Evolutionary conservation across 1,284 basidiomycete genomes (phyloP).

Genomic region (Coniophora puteana): DNA sequence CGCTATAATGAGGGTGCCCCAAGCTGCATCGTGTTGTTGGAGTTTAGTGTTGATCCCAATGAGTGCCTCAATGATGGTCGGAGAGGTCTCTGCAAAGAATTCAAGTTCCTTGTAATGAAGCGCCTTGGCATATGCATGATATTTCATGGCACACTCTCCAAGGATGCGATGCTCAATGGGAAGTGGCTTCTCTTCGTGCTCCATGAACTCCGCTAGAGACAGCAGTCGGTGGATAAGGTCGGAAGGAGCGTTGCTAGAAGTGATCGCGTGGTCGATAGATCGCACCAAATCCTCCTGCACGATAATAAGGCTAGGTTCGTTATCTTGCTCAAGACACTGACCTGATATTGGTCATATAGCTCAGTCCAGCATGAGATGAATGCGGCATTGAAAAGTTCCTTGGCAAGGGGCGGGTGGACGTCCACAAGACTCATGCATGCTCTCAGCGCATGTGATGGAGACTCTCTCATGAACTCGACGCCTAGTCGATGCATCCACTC

Average conservation of each 20-base stretch:
- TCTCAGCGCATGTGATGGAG: constrained; percentile 94
- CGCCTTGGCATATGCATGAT: constrained; percentile 96
- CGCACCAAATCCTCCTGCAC: constrained; percentile 87
- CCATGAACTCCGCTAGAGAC: constrained; percentile 99
- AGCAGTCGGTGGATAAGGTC: constrained; percentile 94
- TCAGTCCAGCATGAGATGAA: constrained; percentile 99
- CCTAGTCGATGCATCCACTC: constrained; percentile 95
- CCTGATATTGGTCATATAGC: constrained; percentile 94
- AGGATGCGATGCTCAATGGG: constrained; percentile 93
- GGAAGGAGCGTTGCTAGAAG: constrained; percentile 74
- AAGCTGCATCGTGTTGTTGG: constrained; percentile 95
- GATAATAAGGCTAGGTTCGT: constrained; percentile 8
- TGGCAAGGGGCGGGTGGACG: constrained; percentile 87
- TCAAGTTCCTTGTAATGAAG: constrained; percentile 99
- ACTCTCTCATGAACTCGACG: constrained; percentile 97
- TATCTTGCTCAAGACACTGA: constrained; percentile 28
- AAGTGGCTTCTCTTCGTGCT: constrained; percentile 96
- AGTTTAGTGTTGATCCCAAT: constrained; percentile 98
- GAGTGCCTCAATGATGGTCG: constrained; percentile 89
- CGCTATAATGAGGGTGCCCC: constrained; percentile 90
- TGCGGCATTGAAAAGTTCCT: constrained; percentile 97
- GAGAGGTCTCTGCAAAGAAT: constrained; percentile 89
- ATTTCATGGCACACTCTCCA: constrained; percentile 92
- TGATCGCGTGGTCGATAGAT: constrained; percentile 88
- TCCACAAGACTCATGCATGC: constrained; percentile 95